A percentile compares a stretch with the other conserved stretches of the same genome.
phyloP scores from a whole-genome alignment of 805 yeast genomes.

The Pichia nanzhaoensis region DNA sequence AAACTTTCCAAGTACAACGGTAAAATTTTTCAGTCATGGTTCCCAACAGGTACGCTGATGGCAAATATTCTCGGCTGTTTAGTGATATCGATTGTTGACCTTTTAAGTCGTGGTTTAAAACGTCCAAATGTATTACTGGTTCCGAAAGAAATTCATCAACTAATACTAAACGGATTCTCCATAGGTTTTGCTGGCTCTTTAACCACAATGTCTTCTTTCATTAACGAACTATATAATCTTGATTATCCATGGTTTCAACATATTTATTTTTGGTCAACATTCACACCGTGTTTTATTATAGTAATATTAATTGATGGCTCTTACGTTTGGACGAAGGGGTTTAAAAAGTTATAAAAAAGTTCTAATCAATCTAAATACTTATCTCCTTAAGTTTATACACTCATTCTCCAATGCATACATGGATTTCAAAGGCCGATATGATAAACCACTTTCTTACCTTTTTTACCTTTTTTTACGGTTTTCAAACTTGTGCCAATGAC shows the following conservation, averaged over 20 bases:
- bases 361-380: too few relatives aligned
- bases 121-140: slow-evolving; percentile 10
- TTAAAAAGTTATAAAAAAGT: background rate
- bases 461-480: slow-evolving; percentile 34
- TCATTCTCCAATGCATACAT: too few relatives aligned
- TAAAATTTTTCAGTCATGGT: slow-evolving; percentile 24
- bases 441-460: slow-evolving; percentile 49
- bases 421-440: slow-evolving; percentile 34
- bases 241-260: slow-evolving; percentile 30
- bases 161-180: slow-evolving; percentile 21
- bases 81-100: slow-evolving; percentile 17
- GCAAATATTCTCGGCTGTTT: slow-evolving; percentile 30
- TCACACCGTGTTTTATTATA: slow-evolving; percentile 41
- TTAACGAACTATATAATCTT: slow-evolving; percentile 48
- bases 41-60: slow-evolving; percentile 48
- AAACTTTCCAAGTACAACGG: slow-evolving; percentile 48
- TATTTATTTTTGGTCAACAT: slow-evolving; percentile 43
- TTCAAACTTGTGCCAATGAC: slow-evolving; percentile 15
- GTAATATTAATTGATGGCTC: slow-evolving; percentile 61
- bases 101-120: slow-evolving; percentile 18
- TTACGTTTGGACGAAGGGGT: slow-evolving; percentile 61
- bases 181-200: slow-evolving; percentile 27
- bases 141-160: slow-evolving; percentile 12
- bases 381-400: too few relatives aligned
- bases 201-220: slow-evolving; percentile 64